Conservation (phyloP, 208 protist species). For the Entamoeba histolytica region DNA sequence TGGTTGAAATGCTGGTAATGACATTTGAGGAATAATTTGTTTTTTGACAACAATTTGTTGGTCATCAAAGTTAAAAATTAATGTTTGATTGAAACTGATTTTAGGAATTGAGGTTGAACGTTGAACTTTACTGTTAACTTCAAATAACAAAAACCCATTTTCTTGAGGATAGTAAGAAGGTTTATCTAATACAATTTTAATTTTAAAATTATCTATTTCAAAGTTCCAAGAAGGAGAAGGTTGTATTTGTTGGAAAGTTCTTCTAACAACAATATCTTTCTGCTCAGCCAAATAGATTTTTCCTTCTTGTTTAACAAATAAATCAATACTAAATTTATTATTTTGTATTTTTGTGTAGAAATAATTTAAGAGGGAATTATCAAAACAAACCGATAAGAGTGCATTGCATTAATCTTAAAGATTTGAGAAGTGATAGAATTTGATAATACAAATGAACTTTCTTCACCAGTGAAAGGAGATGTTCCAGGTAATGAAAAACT, state of each 20-base stretch:
- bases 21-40: background rate
- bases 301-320: background rate
- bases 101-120: background rate
- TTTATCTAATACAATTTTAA: background rate
- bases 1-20: background rate
- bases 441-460: background rate
- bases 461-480: background rate
- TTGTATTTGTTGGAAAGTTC: background rate
- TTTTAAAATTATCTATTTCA: background rate
- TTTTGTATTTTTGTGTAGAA: too few species aligned
- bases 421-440: background rate
- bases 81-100: background rate
- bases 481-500: background rate
- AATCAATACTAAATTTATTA: background rate
- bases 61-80: background rate
- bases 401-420: background rate
- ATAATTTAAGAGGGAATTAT: background rate
- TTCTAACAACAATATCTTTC: background rate
- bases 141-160: background rate
- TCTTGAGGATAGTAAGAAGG: background rate
- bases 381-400: background rate
- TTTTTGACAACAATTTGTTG: background rate
- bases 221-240: background rate
- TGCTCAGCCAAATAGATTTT: background rate
- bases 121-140: background rate